Evolutionary conservation across 768 basidiomycete species (phyloP), one percentile per base, ranked within the genome.

Genomic region (Megacollybia marginata): DNA sequence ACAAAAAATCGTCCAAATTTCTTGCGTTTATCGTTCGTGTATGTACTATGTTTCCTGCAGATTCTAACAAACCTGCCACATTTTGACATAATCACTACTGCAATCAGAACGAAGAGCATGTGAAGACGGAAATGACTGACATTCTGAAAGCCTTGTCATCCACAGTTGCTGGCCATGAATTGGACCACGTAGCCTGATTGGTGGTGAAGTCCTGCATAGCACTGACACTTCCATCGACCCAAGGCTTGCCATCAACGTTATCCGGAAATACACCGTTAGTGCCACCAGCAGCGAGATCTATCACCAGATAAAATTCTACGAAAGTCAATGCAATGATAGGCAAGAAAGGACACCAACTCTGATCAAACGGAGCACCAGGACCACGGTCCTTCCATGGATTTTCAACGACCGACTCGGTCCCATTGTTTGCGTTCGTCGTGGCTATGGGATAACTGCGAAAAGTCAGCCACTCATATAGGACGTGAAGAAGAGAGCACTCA

Each of bases 251-350:
- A 33, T 87, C 88, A 3, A 80, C 68, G 6, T 70, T 73, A 59
- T 95, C 92, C 0, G 88, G 88, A 78, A 93, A 94, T 86, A 85
- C 93, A 19, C 92, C 92, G 52, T 78, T 83, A 47, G 86, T 92
- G 0, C 89, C 90, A 0, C 92, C 92, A 0, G 73, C 88, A 0
- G 83, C 87, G 9, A 93, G 67, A 55, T 85, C 72, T 48, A 93
- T 69, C 46, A 86, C 76, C 18, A 93, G 63, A 70, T 89, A 92
- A 64, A 95, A 93, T 2, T 76, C 82, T 84, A 53, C 72, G 5
- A 16, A 23, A 5, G 2, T 44, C 10, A 36, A 15, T n/a, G 19
- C 19, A n/a, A 28, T 11, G 19, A 35, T 12, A 23, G 35, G 42
- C 42, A 44, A 28, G 44, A 46, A 33, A 36, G 52, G 10, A 5